A percentile compares a stretch with the other conserved stretches of the same genome.
Evolutionary conservation across 2,329 filamentous ascomycete species (phyloP).

Genomic region (Fusarium zealandicum): DNA sequence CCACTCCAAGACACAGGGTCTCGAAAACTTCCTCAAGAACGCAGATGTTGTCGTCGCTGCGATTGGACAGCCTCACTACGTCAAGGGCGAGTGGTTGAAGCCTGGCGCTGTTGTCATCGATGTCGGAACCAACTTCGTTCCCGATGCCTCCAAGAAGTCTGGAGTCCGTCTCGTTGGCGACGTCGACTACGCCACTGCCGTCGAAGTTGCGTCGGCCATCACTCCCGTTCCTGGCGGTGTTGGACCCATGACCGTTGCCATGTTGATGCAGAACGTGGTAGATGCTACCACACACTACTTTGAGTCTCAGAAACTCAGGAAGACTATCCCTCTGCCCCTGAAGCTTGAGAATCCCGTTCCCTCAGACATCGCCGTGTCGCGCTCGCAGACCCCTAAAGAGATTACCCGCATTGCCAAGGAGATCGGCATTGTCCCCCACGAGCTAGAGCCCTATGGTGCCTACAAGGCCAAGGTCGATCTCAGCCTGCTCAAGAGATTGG

Average conservation of each 20-base stretch:
- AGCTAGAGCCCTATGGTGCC: conserved; percentile 92
- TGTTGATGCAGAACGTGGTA: conserved; percentile 95
- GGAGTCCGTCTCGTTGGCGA: conserved; percentile 93
- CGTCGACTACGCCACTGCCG: conserved; percentile 87
- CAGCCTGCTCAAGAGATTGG: conserved; percentile 78
- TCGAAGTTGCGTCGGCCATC: conserved; percentile 87
- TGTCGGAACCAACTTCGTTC: conserved; percentile 95
- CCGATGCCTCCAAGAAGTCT: conserved; percentile 88
- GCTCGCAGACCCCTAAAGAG: conserved; percentile 88
- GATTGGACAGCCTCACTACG: conserved; percentile 85
- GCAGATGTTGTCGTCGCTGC: conserved; percentile 93
- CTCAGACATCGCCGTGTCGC: conserved; percentile 93
- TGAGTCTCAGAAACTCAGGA: conserved; percentile 80
- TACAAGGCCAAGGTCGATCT: conserved; percentile 97
- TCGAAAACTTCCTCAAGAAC: conserved; percentile 76
- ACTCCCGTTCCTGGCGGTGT: conserved; percentile 97
- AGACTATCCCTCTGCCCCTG: conserved; percentile 82
- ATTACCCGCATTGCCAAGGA: conserved; percentile 87
- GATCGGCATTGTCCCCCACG: conserved; percentile 84
- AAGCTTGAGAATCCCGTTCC: conserved; percentile 83
- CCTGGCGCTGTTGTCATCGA: conserved; percentile 95
- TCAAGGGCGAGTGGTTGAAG: conserved; percentile 97
- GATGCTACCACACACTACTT: conserved; percentile 84
- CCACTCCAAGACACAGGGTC: conserved; percentile 83
- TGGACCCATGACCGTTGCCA: conserved; percentile 98